Conservation (phyloP, 805 yeast species). For the Candida sithepensis region DNA sequence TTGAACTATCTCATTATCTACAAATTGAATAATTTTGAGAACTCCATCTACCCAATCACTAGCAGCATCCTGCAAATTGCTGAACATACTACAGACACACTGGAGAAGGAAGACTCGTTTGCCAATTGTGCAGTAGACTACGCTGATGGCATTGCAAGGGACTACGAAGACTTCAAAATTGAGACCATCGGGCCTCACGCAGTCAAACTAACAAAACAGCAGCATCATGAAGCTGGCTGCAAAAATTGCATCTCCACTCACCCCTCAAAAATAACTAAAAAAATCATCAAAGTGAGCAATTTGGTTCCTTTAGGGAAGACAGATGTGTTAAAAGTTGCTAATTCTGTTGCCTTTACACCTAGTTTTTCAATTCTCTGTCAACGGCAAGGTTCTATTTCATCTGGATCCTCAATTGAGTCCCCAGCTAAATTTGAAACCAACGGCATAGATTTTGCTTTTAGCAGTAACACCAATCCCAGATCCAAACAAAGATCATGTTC, state of each 20-base stretch:
- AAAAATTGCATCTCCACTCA: background rate
- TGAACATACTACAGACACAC: conserved; percentile 2
- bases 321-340: background rate
- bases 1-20: conserved; percentile 21
- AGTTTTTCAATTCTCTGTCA: background rate
- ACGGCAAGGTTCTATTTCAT: background rate
- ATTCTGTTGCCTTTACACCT: background rate
- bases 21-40: conserved; percentile 24
- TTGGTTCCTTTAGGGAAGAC: background rate
- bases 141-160: conserved; percentile 8
- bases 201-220: conserved; percentile 20
- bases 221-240: conserved; percentile 15
- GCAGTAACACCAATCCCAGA: background rate
- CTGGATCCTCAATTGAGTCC: background rate
- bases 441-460: background rate
- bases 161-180: conserved; percentile 26
- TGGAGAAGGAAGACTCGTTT: background rate
- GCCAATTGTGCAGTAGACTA: conserved; percentile 18
- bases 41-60: conserved; percentile 26
- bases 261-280: background rate
- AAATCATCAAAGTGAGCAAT: background rate
- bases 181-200: conserved; percentile 17
- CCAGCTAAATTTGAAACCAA: background rate
- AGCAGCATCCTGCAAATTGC: conserved; percentile 4
- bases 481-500: background rate